Conservation (phyloP, 106 monocot species). For the Gastrodia elata region DNA sequence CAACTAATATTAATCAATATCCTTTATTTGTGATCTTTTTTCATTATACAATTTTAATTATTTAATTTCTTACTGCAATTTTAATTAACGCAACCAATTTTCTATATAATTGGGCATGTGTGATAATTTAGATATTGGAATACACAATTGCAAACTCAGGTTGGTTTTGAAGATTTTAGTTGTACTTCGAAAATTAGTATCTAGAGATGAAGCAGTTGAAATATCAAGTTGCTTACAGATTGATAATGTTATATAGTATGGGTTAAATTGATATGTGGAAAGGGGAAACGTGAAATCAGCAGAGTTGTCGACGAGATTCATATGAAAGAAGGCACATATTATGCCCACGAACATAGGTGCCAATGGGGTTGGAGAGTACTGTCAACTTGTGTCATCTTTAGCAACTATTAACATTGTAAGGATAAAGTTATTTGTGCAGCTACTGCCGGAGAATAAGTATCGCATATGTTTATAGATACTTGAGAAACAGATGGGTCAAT, state of each 20-base stretch:
- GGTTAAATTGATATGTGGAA: neutral
- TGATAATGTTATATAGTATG: too few species aligned
- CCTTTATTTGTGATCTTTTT: neutral
- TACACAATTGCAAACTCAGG: neutral
- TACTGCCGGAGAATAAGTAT: neutral
- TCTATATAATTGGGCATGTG: neutral
- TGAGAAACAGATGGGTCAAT: neutral
- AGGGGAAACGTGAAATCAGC: neutral
- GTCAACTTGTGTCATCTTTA: too few species aligned
- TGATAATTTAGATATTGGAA: neutral
- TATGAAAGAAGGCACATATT: neutral
- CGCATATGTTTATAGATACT: neutral
- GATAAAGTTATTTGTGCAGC: neutral
- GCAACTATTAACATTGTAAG: neutral
- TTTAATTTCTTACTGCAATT: neutral
- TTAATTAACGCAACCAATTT: neutral
- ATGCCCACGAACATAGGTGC: too few species aligned
- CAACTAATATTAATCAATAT: neutral
- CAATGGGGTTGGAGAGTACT: too few species aligned
- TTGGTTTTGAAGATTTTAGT: neutral
- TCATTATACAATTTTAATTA: neutral
- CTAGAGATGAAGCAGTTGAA: neutral
- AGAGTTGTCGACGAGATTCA: neutral
- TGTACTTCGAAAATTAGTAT: too few species aligned
- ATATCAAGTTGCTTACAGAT: too few species aligned